Evolutionary conservation across 192 early-diverging fungal species (phyloP).

Genomic region (Entomortierella beljakovae): DNA sequence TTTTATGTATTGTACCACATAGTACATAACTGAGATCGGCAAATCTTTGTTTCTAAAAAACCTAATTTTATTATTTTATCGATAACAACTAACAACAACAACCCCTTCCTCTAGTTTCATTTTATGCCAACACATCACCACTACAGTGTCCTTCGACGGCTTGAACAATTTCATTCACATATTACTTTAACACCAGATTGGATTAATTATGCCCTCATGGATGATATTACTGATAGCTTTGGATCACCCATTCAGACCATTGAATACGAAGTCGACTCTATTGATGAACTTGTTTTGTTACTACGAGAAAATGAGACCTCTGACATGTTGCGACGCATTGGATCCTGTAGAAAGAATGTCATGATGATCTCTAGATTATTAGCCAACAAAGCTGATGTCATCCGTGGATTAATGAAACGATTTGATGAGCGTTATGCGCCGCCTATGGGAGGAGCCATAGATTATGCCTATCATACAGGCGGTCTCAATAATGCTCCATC

Average conservation of each 20-base stretch:
- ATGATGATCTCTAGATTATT: slow-evolving; percentile 77
- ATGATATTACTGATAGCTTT: slow-evolving; percentile 95
- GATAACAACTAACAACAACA: no score
- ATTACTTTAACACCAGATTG: slow-evolving; percentile 93
- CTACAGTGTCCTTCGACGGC: slow-evolving; percentile 85
- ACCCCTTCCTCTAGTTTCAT: slow-evolving; percentile 81
- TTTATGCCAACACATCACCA: slow-evolving; percentile 81
- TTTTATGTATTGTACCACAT: no score
- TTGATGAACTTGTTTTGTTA: slow-evolving; percentile 95
- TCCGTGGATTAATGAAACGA: slow-evolving; percentile 81
- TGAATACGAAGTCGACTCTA: slow-evolving; percentile 95
- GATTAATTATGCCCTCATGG: slow-evolving; percentile 96
- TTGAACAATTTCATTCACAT: slow-evolving; percentile 88
- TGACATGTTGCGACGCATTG: slow-evolving; percentile 83
- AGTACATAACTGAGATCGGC: no score
- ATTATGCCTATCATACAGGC: no score
- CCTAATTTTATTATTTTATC: slow-evolving; percentile 1
- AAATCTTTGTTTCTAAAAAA: not conserved
- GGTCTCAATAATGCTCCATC: no score
- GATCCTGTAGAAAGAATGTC: slow-evolving; percentile 77
- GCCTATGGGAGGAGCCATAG: slow-evolving; percentile 14
- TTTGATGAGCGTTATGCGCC: slow-evolving; percentile 61
- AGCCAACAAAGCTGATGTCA: slow-evolving; percentile 79
- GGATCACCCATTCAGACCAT: slow-evolving; percentile 86
- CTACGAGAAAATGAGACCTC: slow-evolving; percentile 90